These are phyloP conservation scores for Macrolepiota fuliginosa DNA, from an alignment of 768 basidiomycete species.

Conservation along the genomic window DNA sequence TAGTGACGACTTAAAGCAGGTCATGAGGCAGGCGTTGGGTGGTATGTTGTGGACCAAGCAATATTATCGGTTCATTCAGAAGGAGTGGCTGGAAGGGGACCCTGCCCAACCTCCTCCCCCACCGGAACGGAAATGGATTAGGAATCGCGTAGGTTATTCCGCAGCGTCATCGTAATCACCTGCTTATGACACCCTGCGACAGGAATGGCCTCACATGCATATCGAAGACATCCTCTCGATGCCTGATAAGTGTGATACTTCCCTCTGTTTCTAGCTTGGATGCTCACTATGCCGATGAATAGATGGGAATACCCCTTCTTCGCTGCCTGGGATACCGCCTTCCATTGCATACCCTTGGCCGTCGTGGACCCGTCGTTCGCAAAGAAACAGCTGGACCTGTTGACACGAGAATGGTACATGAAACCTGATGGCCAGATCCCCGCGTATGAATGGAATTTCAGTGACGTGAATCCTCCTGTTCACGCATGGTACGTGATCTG, in stretches of 20 bases:
- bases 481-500: conserved; percentile 77
- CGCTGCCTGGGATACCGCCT: conserved; percentile 98
- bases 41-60: conserved; percentile 99
- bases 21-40: conserved; percentile 93
- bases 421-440: conserved; percentile 99
- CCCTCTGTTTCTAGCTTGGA: background rate
- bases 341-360: conserved; percentile 97
- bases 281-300: conserved; percentile 10
- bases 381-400: conserved; percentile 94
- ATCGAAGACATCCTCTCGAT: conserved; percentile 96
- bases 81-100: conserved; percentile 96
- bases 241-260: conserved; percentile 87
- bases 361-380: conserved; percentile 94
- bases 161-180: background rate
- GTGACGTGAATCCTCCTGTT: conserved; percentile 97
- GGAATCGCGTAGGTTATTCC: conserved; percentile 65
- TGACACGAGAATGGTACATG: conserved; percentile 99
- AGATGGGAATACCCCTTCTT: conserved; percentile 99
- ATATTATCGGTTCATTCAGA: conserved; percentile 93
- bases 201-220: conserved; percentile 97
- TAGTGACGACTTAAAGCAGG: conserved; percentile 89
- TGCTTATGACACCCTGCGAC: background rate
- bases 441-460: conserved; percentile 99
- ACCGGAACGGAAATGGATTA: conserved; percentile 76
- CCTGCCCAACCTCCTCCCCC: conserved; percentile 94